Conservation (phyloP, 2,329 filamentous ascomycete genomes). For the Ophiostoma novo-ulmi region DNA sequence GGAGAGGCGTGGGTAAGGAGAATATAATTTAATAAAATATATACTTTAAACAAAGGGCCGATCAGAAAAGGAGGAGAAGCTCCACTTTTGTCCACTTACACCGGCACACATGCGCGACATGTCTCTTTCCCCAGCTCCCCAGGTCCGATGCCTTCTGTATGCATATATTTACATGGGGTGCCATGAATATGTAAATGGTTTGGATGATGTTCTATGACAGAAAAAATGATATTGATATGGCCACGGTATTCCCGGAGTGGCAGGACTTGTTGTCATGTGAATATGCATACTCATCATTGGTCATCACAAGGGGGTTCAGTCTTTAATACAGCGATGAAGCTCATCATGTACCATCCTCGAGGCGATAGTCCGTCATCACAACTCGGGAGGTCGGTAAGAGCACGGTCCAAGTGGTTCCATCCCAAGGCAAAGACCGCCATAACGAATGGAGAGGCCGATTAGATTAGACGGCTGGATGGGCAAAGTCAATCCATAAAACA, state of each 20-base stretch:
- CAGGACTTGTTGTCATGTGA: background rate
- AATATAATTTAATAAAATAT: constrained; percentile 4
- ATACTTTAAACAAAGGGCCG: constrained; percentile 19
- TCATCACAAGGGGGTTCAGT: background rate
- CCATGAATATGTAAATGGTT: background rate
- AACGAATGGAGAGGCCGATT: too few species aligned
- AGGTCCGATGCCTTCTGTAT: background rate
- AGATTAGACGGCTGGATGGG: too few species aligned
- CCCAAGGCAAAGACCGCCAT: too few species aligned
- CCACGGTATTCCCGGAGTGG: too few species aligned
- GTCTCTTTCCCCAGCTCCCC: background rate
- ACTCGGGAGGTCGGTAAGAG: background rate
- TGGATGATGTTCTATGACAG: too few species aligned
- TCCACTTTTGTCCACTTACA: constrained; percentile 16
- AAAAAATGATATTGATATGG: too few species aligned
- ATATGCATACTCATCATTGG: background rate
- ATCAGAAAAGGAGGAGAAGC: constrained; percentile 17
- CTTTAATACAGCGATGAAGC: background rate
- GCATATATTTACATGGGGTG: background rate
- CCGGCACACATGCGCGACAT: background rate
- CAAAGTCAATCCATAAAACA: background rate
- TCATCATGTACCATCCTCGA: background rate
- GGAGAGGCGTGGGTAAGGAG: background rate
- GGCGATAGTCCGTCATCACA: background rate
- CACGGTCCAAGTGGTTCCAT: background rate